Evolutionary conservation across 2,329 filamentous ascomycete species (phyloP).

Genomic region (Aspergillus sp.): DNA sequence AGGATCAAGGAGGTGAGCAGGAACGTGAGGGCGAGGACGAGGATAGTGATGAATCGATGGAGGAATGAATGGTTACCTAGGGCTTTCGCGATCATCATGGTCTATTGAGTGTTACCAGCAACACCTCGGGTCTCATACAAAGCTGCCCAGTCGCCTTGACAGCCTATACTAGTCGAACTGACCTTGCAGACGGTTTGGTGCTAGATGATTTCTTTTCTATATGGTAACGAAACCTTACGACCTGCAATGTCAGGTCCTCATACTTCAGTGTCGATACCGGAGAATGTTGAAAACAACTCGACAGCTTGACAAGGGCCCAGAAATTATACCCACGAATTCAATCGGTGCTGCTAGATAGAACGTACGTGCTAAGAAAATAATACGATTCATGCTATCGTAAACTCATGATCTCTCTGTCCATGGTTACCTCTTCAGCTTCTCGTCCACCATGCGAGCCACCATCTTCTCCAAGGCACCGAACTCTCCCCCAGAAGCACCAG

Average conservation of each 20-base stretch:
- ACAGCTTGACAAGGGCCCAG: neutral
- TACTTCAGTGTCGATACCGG: too few species aligned
- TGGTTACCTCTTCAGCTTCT: slow-evolving; percentile 46
- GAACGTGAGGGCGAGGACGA: slow-evolving; percentile 15
- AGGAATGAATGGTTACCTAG: slow-evolving; percentile 25
- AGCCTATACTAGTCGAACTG: too few species aligned
- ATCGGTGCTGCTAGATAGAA: neutral
- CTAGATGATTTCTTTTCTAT: too few species aligned
- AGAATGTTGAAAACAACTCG: too few species aligned
- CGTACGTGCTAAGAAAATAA: neutral
- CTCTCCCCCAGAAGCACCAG: slow-evolving; percentile 30
- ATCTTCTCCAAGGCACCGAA: slow-evolving; percentile 59
- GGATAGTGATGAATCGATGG: slow-evolving; percentile 35
- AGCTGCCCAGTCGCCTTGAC: too few species aligned
- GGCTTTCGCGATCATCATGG: neutral
- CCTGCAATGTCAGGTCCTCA: too few species aligned
- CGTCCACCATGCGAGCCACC: slow-evolving; percentile 65
- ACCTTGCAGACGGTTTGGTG: too few species aligned
- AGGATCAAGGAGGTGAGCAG: slow-evolving; percentile 36
- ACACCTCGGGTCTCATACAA: too few species aligned
- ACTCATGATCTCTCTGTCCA: slow-evolving; percentile 1
- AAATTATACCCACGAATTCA: slow-evolving; percentile 9
- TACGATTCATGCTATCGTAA: neutral
- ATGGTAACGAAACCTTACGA: too few species aligned
- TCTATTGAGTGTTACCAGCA: too few species aligned